Conservation (phyloP, 2,329 filamentous ascomycete genomes). For the Herpotrichia juniperi region DNA sequence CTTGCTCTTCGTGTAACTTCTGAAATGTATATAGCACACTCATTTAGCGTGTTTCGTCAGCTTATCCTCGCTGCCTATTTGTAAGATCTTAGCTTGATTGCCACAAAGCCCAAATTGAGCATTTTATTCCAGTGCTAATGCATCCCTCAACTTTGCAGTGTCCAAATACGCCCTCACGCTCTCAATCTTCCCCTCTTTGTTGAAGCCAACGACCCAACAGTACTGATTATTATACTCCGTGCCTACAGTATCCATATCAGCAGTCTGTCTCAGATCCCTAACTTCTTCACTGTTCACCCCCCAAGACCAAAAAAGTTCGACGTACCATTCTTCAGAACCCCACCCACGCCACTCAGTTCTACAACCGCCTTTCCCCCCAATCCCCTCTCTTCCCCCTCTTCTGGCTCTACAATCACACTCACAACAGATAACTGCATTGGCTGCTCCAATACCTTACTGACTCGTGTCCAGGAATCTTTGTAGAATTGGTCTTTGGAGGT, state of each 20-base stretch:
- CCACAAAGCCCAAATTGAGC: too few species aligned
- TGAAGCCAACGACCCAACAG: conserved; percentile 10
- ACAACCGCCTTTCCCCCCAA: conserved; percentile 1
- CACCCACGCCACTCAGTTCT: conserved; percentile 4
- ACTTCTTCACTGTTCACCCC: not conserved
- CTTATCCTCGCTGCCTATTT: too few species aligned
- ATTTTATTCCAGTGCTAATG: conserved; percentile 7
- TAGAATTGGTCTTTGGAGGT: conserved; percentile 1
- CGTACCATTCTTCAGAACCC: conserved; percentile 6
- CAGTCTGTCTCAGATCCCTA: too few species aligned
- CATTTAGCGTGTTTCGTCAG: not conserved
- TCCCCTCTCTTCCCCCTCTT: not conserved
- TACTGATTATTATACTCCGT: conserved; percentile 15
- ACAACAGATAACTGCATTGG: conserved; percentile 5
- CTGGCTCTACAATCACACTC: conserved; percentile 3
- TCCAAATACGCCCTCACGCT: conserved; percentile 13
- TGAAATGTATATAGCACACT: not conserved
- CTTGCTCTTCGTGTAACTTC: not conserved
- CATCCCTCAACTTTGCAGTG: conserved; percentile 11
- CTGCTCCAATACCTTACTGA: not conserved
- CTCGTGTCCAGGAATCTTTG: not conserved
- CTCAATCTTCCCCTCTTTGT: conserved; percentile 10
- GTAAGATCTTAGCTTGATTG: too few species aligned
- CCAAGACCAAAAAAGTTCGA: not conserved
- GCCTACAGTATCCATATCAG: conserved; percentile 1